Conservation (phyloP, 75 land plant species). For the Cupressus sempervirens region DNA sequence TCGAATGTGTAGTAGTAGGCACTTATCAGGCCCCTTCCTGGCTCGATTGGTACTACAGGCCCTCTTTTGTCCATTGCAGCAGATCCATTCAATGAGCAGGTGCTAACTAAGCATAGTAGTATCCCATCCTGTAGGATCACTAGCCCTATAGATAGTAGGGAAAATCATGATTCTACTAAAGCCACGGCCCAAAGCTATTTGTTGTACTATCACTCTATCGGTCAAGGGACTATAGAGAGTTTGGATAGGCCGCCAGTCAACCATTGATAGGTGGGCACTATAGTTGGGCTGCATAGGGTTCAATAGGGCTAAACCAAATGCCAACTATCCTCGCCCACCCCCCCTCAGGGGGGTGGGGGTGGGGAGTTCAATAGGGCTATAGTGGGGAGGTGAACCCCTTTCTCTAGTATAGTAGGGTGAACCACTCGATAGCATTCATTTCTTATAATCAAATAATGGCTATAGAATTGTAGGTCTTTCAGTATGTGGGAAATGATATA, state of each 20-base stretch:
- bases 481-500: too few relatives aligned
- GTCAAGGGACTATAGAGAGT: background rate
- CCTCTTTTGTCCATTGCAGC: slow-evolving; percentile 9
- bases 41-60: background rate
- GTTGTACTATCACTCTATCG: background rate
- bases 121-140: background rate
- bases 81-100: background rate
- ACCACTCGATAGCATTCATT: too few relatives aligned
- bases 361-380: too few relatives aligned
- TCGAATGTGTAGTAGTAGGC: background rate
- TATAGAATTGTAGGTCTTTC: too few relatives aligned
- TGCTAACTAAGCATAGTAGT: background rate
- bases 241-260: background rate
- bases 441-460: too few relatives aligned
- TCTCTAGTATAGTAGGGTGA: too few relatives aligned
- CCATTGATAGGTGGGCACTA: too few relatives aligned
- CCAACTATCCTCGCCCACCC: too few relatives aligned
- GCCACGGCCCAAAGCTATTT: background rate
- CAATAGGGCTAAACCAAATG: too few relatives aligned
- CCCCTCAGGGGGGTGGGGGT: too few relatives aligned
- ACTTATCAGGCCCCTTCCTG: background rate
- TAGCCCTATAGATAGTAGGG: background rate
- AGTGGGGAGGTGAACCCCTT: too few relatives aligned
- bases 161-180: background rate
- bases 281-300: too few relatives aligned